Conservation (phyloP, 306 rosid species). For the Fragaria iinumae region DNA sequence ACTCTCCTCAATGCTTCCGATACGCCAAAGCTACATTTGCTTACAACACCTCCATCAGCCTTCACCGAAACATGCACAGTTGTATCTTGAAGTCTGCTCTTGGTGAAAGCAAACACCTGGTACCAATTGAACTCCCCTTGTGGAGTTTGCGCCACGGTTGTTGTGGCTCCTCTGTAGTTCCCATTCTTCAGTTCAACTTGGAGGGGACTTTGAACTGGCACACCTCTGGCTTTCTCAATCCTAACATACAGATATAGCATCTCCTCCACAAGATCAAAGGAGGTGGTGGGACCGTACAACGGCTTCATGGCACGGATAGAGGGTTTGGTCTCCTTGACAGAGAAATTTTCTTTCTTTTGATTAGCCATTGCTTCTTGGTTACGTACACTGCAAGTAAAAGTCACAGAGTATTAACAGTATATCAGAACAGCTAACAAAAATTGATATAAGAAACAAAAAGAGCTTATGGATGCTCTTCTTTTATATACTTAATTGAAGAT, state of each 20-base stretch:
- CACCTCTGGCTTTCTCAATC: conserved; percentile 30
- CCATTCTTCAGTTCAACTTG: conserved; percentile 11
- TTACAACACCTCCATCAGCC: neutral
- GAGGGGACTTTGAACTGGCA: neutral
- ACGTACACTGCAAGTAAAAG: neutral
- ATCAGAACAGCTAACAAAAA: neutral
- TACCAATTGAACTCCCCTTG: neutral
- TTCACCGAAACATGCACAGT: conserved; percentile 10
- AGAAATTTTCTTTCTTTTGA: neutral
- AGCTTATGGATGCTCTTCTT: no score
- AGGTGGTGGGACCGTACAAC: neutral
- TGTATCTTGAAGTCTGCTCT: neutral
- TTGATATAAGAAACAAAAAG: neutral
- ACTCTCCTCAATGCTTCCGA: neutral
- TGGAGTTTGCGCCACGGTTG: no score
- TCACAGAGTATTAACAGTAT: neutral
- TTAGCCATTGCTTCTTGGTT: neutral
- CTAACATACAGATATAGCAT: conserved; percentile 32
- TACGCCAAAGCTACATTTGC: neutral
- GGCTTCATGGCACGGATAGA: neutral
- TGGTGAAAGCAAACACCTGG: conserved; percentile 3
- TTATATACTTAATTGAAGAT: no score
- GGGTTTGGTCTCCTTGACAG: conserved; percentile 8
- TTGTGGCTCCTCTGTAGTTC: conserved; percentile 8
- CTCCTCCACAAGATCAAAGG: conserved; percentile 33